These are phyloP conservation scores for Eruca vesicaria DNA, from an alignment of 441 rosid species.

Conservation along the genomic window DNA sequence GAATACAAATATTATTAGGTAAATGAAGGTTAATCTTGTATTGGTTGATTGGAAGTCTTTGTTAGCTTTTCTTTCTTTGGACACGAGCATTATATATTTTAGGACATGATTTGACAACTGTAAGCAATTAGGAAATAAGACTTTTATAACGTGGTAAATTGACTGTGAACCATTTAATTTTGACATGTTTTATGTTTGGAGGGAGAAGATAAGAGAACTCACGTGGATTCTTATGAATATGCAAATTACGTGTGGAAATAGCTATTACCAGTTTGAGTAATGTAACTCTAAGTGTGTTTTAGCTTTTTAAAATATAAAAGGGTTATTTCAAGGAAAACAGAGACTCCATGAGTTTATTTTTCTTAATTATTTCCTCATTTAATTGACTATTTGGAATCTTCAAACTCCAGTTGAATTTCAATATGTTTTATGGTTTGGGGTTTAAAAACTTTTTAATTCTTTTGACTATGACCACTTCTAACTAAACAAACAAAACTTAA, in stretches of 20 bases:
- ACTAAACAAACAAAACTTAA: neutral
- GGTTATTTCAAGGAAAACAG: slow-evolving; percentile 1
- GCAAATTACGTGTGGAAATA: slow-evolving; percentile 38
- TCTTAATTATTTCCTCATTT: neutral
- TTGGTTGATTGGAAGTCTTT: slow-evolving; percentile 26
- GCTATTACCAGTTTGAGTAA: slow-evolving; percentile 19
- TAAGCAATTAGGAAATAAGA: slow-evolving; percentile 9
- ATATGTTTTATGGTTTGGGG: neutral
- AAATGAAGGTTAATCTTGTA: slow-evolving; percentile 10
- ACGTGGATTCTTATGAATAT: slow-evolving; percentile 34
- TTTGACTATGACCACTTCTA: slow-evolving; percentile 12
- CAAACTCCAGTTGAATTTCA: neutral
- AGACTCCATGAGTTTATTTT: slow-evolving; percentile 4
- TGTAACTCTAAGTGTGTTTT: neutral
- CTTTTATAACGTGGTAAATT: neutral
- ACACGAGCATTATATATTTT: slow-evolving; percentile 18
- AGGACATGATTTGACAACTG: slow-evolving; percentile 34
- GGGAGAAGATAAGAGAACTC: slow-evolving; percentile 23
- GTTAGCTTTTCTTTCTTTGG: slow-evolving; percentile 26
- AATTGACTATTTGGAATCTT: neutral
- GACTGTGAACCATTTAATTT: slow-evolving; percentile 5
- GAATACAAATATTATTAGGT: neutral
- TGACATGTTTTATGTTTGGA: slow-evolving; percentile 18
- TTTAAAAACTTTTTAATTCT: neutral
- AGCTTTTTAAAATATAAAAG: neutral